Evolutionary conservation across 495 filamentous ascomycete species (phyloP).

Genomic region (Oidiodendron maius): DNA sequence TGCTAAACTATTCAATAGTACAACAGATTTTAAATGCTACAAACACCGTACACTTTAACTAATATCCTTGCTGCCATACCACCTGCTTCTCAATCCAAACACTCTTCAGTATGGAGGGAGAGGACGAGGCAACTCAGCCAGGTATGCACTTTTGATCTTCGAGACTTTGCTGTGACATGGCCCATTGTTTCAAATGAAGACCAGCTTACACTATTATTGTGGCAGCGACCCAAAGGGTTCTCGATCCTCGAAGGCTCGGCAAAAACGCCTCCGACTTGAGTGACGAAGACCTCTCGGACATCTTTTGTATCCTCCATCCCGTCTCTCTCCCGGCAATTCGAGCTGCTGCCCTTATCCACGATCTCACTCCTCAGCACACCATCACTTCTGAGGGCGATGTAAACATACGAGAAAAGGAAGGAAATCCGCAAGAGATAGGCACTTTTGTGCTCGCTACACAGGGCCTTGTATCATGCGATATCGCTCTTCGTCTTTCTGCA

Average conservation of each 20-base stretch:
- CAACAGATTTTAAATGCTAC: neutral
- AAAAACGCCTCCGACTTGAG: slow-evolving; percentile 64
- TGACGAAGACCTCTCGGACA: slow-evolving; percentile 76
- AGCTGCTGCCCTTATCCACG: slow-evolving; percentile 54
- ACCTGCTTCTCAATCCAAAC: neutral
- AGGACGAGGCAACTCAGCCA: neutral
- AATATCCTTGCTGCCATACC: neutral
- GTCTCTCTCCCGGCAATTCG: slow-evolving; percentile 62
- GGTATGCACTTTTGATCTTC: neutral
- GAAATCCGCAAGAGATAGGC: slow-evolving; percentile 42
- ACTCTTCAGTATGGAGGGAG: neutral
- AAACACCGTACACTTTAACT: neutral
- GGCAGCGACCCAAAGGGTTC: slow-evolving; percentile 67
- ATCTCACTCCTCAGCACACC: slow-evolving; percentile 51
- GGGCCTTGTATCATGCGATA: slow-evolving; percentile 47
- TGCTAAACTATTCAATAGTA: neutral
- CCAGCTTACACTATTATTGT: neutral
- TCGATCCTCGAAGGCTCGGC: slow-evolving; percentile 74
- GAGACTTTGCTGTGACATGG: neutral
- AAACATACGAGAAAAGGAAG: slow-evolving; percentile 27
- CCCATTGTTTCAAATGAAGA: neutral
- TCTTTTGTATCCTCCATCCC: slow-evolving; percentile 85
- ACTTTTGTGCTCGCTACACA: slow-evolving; percentile 43
- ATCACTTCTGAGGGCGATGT: slow-evolving; percentile 27
- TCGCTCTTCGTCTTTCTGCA: slow-evolving; percentile 76